A percentile compares a stretch with the other conserved stretches of the same genome.
Conservation (phyloP, 2,329 filamentous ascomycete genomes). For the Cladosporium sp. region DNA sequence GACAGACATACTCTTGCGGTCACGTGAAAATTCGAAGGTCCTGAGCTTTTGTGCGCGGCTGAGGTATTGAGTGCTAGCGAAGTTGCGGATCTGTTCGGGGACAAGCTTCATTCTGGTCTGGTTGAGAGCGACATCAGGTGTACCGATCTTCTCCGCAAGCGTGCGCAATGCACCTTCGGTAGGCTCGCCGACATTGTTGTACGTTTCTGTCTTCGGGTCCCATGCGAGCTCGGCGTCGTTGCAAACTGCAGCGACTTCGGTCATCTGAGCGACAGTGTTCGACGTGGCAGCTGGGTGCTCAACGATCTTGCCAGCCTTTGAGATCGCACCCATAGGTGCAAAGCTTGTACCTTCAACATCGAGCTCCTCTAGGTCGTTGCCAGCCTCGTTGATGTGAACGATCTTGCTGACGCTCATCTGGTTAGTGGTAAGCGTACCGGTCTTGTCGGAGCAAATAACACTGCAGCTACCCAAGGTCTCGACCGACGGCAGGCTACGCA, state of each 20-base stretch:
- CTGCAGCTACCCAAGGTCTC: conserved; percentile 98
- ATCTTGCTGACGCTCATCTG: conserved; percentile 98
- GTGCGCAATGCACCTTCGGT: conserved; percentile 92
- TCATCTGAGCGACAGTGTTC: conserved; percentile 73
- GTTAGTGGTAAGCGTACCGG: conserved; percentile 94
- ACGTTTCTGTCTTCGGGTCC: conserved; percentile 69
- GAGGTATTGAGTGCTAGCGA: conserved; percentile 82
- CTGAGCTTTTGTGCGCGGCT: conserved; percentile 68
- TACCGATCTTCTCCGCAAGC: conserved; percentile 90
- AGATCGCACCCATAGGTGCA: conserved; percentile 72
- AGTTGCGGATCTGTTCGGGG: conserved; percentile 64
- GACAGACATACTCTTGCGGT: conserved; percentile 99
- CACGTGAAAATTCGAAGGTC: conserved; percentile 94
- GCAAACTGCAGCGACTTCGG: conserved; percentile 68
- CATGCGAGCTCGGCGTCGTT: conserved; percentile 84
- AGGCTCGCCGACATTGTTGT: conserved; percentile 83
- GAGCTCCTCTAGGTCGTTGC: conserved; percentile 73
- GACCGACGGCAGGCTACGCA: conserved; percentile 91
- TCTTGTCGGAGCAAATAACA: conserved; percentile 99
- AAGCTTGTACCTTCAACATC: conserved; percentile 93
- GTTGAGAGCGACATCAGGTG: conserved; percentile 62
- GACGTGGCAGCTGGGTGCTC: conserved; percentile 67
- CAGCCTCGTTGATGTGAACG: conserved; percentile 72
- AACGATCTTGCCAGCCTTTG: conserved; percentile 60
- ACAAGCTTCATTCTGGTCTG: conserved; percentile 45